phyloP scores from a whole-genome alignment of 2,329 filamentous ascomycete genomes.

The Xylariaceae sp. region DNA sequence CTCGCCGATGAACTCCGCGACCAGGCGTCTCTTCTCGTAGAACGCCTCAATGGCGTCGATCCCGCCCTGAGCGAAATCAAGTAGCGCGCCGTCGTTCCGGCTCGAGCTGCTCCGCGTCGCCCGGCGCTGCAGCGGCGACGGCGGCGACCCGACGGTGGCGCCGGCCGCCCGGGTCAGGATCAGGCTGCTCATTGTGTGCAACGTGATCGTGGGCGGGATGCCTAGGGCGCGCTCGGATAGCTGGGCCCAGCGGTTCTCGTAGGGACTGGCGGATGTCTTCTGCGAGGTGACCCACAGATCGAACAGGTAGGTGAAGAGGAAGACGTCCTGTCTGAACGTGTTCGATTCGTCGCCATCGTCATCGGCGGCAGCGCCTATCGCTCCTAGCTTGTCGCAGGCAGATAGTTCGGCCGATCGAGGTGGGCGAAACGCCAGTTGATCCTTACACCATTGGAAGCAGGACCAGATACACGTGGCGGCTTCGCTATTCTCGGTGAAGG shows the following conservation, averaged over 20 bases:
- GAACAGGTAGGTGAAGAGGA: slow-evolving; percentile 19
- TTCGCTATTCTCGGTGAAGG: not conserved
- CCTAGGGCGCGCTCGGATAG: not conserved
- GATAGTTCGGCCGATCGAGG: not conserved
- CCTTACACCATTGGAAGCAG: slow-evolving; percentile 12
- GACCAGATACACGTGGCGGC: slow-evolving; percentile 2
- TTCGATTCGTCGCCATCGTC: not conserved
- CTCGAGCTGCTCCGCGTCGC: not conserved
- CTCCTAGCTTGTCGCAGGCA: not conserved
- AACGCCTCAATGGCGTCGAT: not conserved
- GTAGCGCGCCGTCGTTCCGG: not conserved
- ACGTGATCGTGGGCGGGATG: slow-evolving; percentile 9
- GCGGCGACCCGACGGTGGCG: too few relatives aligned
- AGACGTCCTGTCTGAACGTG: slow-evolving; percentile 4
- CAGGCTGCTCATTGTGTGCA: slow-evolving; percentile 22
- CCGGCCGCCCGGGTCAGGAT: slow-evolving; percentile 2
- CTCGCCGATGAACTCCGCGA: slow-evolving; percentile 11
- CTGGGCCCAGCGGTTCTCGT: slow-evolving; percentile 10
- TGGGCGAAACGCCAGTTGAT: not conserved
- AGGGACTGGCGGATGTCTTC: not conserved
- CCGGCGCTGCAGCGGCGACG: not conserved
- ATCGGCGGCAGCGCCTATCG: not conserved
- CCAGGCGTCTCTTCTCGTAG: slow-evolving; percentile 3
- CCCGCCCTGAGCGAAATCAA: slow-evolving; percentile 6
- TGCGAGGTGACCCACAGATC: slow-evolving; percentile 4